Conservation (phyloP, 179 eudicot species). For the Corrigiola litoralis region DNA sequence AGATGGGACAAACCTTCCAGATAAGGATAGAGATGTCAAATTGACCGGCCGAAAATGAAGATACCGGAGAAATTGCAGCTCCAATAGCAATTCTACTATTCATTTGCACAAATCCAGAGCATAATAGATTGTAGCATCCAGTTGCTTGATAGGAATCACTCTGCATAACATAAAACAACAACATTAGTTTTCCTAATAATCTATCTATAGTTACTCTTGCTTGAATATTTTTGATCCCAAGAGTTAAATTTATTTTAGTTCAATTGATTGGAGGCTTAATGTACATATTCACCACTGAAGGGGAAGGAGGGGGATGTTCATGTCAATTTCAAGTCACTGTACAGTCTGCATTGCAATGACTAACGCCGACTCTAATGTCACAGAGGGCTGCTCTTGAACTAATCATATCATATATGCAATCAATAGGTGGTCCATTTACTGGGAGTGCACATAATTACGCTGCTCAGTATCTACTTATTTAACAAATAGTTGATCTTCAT, state of each 20-base stretch:
- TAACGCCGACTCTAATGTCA: background rate
- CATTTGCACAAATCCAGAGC: constrained; percentile 87
- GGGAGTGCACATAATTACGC: constrained; percentile 2
- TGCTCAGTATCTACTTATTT: constrained; percentile 3
- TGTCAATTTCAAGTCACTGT: constrained; percentile 2
- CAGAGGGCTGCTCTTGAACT: too few species aligned
- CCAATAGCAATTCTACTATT: constrained; percentile 89
- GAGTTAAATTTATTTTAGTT: too few species aligned
- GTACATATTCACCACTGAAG: too few species aligned
- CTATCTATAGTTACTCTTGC: too few species aligned
- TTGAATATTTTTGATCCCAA: too few species aligned
- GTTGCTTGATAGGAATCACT: constrained; percentile 95
- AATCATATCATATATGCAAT: background rate
- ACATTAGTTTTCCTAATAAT: background rate
- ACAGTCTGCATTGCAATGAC: background rate
- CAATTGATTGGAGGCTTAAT: too few species aligned
- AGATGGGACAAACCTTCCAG: constrained; percentile 67
- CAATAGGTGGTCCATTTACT: constrained; percentile 8
- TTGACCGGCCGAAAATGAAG: constrained; percentile 47
- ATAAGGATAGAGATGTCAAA: constrained; percentile 80
- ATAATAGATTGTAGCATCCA: constrained; percentile 91
- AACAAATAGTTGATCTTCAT: constrained; percentile 17
- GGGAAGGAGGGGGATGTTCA: too few species aligned
- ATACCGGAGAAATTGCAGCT: constrained; percentile 91
- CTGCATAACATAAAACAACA: constrained; percentile 32